Evolutionary conservation across 164 flowering plant genomes (phyloP).

Genomic region (Aristolochia fimbriata): DNA sequence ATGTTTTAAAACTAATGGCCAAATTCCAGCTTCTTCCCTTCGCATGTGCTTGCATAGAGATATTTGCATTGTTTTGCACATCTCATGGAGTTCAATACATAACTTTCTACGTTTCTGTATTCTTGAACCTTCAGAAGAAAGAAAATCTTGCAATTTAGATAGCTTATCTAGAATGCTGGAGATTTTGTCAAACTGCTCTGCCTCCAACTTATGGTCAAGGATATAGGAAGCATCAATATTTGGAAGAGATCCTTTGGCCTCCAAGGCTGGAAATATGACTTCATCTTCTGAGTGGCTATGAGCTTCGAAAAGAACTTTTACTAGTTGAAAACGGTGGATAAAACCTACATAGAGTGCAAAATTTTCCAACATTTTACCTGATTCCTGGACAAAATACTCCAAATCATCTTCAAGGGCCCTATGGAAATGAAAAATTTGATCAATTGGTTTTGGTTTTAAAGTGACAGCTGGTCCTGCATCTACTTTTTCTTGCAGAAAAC

Average conservation of each 20-base stretch:
- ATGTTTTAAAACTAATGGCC: conserved; percentile 51
- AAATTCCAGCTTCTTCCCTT: conserved; percentile 71
- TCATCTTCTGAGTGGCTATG: conserved; percentile 76
- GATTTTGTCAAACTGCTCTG: conserved; percentile 34
- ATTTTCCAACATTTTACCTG: conserved; percentile 45
- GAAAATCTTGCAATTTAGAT: conserved; percentile 24
- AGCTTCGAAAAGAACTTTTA: conserved; percentile 34
- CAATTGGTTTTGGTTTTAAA: conserved; percentile 49
- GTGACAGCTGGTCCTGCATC: conserved; percentile 12
- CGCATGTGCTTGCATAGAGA: conserved; percentile 47
- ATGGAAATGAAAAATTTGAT: conserved; percentile 57
- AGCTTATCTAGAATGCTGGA: conserved; percentile 44
- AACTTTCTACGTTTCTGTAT: conserved; percentile 24
- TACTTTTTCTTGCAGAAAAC: conserved; percentile 12
- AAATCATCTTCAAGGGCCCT: conserved; percentile 70
- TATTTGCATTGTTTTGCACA: conserved; percentile 48
- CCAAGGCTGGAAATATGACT: conserved; percentile 80
- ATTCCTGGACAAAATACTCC: conserved; percentile 40
- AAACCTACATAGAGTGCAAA: conserved; percentile 37
- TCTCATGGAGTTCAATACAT: conserved; percentile 49
- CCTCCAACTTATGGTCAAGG: conserved; percentile 68
- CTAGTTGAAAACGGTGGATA: conserved; percentile 36
- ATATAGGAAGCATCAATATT: conserved; percentile 55
- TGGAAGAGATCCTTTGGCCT: conserved; percentile 45
- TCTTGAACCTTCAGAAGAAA: conserved; percentile 13